A percentile compares a stretch with the other conserved stretches of the same genome.
phyloP scores from a whole-genome alignment of 2,329 filamentous ascomycete genomes.

The Aureobasidium subglaciale region DNA sequence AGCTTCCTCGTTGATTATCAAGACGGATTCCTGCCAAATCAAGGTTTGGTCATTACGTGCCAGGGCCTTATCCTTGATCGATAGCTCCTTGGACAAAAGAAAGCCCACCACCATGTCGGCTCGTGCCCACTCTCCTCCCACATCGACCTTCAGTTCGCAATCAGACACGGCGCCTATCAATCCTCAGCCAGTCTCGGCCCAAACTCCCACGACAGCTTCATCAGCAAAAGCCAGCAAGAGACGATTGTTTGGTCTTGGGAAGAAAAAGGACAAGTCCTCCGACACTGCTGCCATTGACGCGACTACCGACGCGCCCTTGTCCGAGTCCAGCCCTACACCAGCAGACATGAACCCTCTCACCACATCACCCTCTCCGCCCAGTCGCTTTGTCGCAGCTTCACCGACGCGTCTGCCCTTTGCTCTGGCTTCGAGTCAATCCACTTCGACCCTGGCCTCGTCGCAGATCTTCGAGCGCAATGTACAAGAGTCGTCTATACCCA shows the following conservation, averaged over 20 bases:
- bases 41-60: slow-evolving; percentile 8
- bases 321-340: background rate
- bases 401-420: background rate
- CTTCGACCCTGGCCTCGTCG: slow-evolving; percentile 56
- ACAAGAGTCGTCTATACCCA: slow-evolving; percentile 64
- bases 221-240: slow-evolving; percentile 20
- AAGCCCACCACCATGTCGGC: background rate
- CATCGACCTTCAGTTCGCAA: slow-evolving; percentile 2
- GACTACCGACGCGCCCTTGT: slow-evolving; percentile 14
- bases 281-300: slow-evolving; percentile 14
- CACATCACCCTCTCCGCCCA: slow-evolving; percentile 22
- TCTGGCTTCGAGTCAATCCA: slow-evolving; percentile 67
- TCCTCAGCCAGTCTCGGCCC: background rate
- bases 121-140: slow-evolving; percentile 7
- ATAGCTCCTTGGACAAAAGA: background rate
- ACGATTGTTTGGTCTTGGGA: slow-evolving; percentile 20
- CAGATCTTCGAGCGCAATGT: slow-evolving; percentile 92
- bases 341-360: slow-evolving; percentile 15
- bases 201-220: background rate
- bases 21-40: background rate
- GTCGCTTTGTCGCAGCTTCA: slow-evolving; percentile 3
- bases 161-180: slow-evolving; percentile 5
- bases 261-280: slow-evolving; percentile 16
- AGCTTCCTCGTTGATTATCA: background rate
- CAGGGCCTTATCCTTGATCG: slow-evolving; percentile 2